Percentiles rank a stretch among this genome's conserved stretches.
Evolutionary conservation across 441 rosid species (phyloP).

Genomic region (Melastoma candidum): DNA sequence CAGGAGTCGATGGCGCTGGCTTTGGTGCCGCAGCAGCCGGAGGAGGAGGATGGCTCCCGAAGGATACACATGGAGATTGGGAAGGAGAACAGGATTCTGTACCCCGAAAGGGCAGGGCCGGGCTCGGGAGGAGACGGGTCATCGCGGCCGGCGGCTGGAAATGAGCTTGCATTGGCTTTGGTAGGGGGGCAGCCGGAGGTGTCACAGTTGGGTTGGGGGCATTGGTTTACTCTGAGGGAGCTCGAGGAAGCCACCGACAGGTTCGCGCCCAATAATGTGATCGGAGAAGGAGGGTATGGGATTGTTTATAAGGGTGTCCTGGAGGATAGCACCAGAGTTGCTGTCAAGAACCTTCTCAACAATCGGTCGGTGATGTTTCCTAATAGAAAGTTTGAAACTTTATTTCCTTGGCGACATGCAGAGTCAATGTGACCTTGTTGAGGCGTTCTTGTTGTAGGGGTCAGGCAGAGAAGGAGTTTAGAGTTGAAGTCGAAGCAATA

Average conservation of each 20-base stretch:
- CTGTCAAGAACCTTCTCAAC: conserved; percentile 62
- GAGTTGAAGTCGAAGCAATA: conserved; percentile 90
- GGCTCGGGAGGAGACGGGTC: conserved; percentile 26
- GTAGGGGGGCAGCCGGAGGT: conserved; percentile 33
- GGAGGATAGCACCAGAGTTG: conserved; percentile 36
- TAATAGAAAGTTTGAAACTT: not conserved
- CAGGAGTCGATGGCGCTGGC: conserved; percentile 31
- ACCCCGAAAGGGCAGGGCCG: conserved; percentile 39
- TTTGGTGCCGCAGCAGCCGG: conserved; percentile 16
- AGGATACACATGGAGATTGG: conserved; percentile 79
- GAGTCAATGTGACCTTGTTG: not conserved
- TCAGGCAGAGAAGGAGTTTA: conserved; percentile 92
- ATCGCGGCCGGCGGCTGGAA: conserved; percentile 19
- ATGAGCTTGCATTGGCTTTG: conserved; percentile 32
- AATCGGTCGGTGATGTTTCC: conserved; percentile 31
- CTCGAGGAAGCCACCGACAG: conserved; percentile 48
- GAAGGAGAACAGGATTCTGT: conserved; percentile 68
- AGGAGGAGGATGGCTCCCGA: conserved; percentile 32
- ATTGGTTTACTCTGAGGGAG: conserved; percentile 79
- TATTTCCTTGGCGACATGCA: conserved; percentile 1
- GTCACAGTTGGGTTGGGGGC: conserved; percentile 83
- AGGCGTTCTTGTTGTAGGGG: conserved; percentile 41
- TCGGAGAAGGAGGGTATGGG: conserved; percentile 78
- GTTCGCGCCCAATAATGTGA: conserved; percentile 52
- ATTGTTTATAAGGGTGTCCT: conserved; percentile 59